Base-by-base conservation (phyloP, 495 filamentous ascomycete species). In the Oleoguttula mirabilis region DNA sequence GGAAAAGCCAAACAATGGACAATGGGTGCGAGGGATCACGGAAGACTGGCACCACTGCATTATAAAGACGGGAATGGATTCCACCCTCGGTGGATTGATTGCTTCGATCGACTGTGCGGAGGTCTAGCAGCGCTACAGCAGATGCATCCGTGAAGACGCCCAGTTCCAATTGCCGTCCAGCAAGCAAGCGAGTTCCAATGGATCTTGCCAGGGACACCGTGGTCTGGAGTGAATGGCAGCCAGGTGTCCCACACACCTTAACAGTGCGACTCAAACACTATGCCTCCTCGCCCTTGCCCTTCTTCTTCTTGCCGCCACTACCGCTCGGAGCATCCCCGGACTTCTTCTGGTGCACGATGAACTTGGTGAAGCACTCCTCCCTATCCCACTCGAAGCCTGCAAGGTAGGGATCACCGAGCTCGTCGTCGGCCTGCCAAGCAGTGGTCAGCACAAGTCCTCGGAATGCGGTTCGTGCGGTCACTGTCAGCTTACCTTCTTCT, bases 361-460 rank as follows among this genome's bases (percentile, higher is more conserved):
- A 69, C 20, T 75, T 72, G 47, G 69, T 61, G 50, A 75, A 80
- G 58, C 71, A 84, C 64, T 88, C 83, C 51, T 90, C 82, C 60
- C 84, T 80, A 63, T 88, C 80, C 85, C 86, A 94, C 68, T 93
- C 86, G 70, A 94, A 94, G 44, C 87, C 87, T 48, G 78, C 78
- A 48, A 94, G 75, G 70, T 84, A 78, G 50, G 87, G 83, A 43
- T 73, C 66, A 12, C 84, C 76, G 37, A 94, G 67, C 58, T 93
- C 87, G 57, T 94, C 87, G 52, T 94, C 87, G 39, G 81, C 76
- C 87, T 94, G 56, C 30, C 36, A 16, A 2, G 21, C 17, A 37
- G 22, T 25, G n/a, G n/a, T n/a, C n/a, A n/a, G n/a, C n/a, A n/a
- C 24, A 21, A 25, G 25, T 46, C 15, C 22, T 24, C 23, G 30